Percentiles rank a stretch among this genome's conserved stretches.
Evolutionary conservation across 2,329 filamentous ascomycete species (phyloP).

Genomic region (Ophiocordyceps camponoti-saundersi): DNA sequence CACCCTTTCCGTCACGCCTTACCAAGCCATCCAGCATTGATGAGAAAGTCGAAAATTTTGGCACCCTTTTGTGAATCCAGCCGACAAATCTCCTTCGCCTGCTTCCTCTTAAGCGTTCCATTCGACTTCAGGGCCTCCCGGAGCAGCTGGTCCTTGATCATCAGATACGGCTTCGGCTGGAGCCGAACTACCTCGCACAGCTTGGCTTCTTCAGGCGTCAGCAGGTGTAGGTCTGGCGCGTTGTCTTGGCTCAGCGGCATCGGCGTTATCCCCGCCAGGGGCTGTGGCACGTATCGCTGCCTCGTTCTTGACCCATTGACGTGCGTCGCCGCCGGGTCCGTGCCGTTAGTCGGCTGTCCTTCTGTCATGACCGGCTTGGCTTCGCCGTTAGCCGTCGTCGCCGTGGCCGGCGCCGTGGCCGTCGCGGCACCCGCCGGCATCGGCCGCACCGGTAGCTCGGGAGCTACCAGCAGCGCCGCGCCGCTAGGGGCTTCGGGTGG

Average conservation of each 20-base stretch:
- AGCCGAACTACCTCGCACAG: slow-evolving; percentile 72
- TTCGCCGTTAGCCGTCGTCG: slow-evolving; percentile 24
- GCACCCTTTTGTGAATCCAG: slow-evolving; percentile 75
- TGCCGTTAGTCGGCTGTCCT: slow-evolving; percentile 28
- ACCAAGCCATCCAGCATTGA: slow-evolving; percentile 79
- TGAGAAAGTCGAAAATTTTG: slow-evolving; percentile 86
- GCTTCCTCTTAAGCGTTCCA: slow-evolving; percentile 82
- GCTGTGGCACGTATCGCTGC: slow-evolving; percentile 35
- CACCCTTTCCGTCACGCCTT: slow-evolving; percentile 41
- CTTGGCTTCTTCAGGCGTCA: slow-evolving; percentile 70
- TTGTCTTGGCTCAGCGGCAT: slow-evolving; percentile 58
- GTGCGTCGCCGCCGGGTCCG: slow-evolving; percentile 20
- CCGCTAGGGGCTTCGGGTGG: slow-evolving; percentile 56
- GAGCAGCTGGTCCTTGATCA: slow-evolving; percentile 85
- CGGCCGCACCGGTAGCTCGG: slow-evolving; percentile 53
- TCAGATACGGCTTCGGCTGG: slow-evolving; percentile 86
- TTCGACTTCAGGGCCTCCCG: slow-evolving; percentile 82
- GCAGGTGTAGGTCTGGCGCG: slow-evolving; percentile 66
- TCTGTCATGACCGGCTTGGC: slow-evolving; percentile 29
- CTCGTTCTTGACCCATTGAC: slow-evolving; percentile 15
- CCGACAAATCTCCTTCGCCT: slow-evolving; percentile 69
- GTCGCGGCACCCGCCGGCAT: slow-evolving; percentile 11
- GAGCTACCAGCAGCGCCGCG: slow-evolving; percentile 59
- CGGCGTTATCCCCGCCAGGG: slow-evolving; percentile 43
- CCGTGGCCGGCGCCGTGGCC: slow-evolving; percentile 5